phyloP scores from a whole-genome alignment of 2,329 filamentous ascomycete genomes.

The Aspergillus ustus region DNA sequence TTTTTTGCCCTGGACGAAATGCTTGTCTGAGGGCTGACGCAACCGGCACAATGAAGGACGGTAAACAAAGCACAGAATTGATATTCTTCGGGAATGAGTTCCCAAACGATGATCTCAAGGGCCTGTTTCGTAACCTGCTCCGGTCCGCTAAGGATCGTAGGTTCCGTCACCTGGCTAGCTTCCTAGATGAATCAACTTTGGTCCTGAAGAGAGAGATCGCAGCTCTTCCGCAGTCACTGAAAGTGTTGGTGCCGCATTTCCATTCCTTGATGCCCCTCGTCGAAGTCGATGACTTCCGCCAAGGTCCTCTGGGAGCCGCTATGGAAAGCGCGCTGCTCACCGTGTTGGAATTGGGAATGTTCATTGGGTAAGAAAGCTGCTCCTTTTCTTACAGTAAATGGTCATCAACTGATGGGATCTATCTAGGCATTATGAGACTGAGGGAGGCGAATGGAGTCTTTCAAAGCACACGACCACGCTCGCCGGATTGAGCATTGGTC shows the following conservation, averaged over 20 bases:
- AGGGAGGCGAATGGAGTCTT: constrained; percentile 29
- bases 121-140: constrained; percentile 47
- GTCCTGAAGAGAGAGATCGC: constrained; percentile 48
- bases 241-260: constrained; percentile 28
- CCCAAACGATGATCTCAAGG: constrained; percentile 50
- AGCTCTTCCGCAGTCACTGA: constrained; percentile 24
- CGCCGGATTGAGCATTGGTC: constrained; percentile 51
- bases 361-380: constrained; percentile 48
- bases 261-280: constrained; percentile 18
- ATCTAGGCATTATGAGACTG: constrained; percentile 35
- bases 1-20: background rate
- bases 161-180: constrained; percentile 44
- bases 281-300: constrained; percentile 36
- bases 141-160: constrained; percentile 46
- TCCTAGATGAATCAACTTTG: constrained; percentile 47
- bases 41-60: constrained; percentile 9
- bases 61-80: constrained; percentile 36
- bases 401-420: background rate
- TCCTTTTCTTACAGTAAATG: background rate
- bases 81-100: constrained; percentile 56
- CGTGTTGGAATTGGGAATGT: constrained; percentile 46
- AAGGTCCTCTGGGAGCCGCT: constrained; percentile 48
- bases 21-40: constrained; percentile 1
- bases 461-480: constrained; percentile 35
- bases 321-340: constrained; percentile 52